Conservation (phyloP, 2,329 filamentous ascomycete species). For the Clarireedia monteithiana region DNA sequence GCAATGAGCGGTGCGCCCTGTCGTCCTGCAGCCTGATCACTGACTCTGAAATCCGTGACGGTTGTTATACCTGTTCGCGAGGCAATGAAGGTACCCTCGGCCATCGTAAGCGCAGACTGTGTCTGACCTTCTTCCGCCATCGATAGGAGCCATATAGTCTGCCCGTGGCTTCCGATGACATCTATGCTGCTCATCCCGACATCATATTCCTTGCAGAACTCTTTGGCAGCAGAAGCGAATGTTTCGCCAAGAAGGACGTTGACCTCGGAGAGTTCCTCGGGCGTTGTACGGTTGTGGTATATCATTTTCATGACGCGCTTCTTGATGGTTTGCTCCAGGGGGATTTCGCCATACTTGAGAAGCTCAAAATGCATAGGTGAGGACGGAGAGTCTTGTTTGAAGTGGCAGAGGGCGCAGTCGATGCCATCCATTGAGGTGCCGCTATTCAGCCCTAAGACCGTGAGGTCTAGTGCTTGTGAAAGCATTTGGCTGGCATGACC, state of each 20-base stretch:
- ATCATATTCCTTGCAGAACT: too few species aligned
- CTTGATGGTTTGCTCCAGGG: too few species aligned
- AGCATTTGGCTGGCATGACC: not conserved
- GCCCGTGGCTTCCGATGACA: conserved; percentile 45
- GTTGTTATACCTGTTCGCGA: conserved; percentile 48
- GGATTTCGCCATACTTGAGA: too few species aligned
- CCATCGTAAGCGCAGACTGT: conserved; percentile 46
- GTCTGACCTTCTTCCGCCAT: conserved; percentile 28
- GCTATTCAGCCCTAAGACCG: conserved; percentile 11
- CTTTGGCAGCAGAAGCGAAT: too few species aligned
- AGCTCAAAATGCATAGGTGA: too few species aligned
- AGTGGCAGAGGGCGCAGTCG: conserved; percentile 40
- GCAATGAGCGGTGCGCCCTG: conserved; percentile 42
- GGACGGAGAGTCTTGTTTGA: conserved; percentile 10
- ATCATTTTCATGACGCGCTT: too few species aligned
- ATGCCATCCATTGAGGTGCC: conserved; percentile 37
- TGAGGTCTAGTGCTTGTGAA: not conserved
- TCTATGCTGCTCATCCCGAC: too few species aligned
- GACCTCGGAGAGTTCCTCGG: too few species aligned
- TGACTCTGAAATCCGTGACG: conserved; percentile 49
- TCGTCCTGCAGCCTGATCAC: conserved; percentile 47
- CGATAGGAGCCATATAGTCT: conserved; percentile 45
- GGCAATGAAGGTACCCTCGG: conserved; percentile 48
- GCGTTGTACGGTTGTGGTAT: too few species aligned
- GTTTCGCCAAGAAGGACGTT: too few species aligned